Percentiles rank a stretch among this genome's conserved stretches.
These are phyloP conservation scores for Medicago lupulina DNA, from an alignment of 306 rosid genomes.

Conservation along the genomic window DNA sequence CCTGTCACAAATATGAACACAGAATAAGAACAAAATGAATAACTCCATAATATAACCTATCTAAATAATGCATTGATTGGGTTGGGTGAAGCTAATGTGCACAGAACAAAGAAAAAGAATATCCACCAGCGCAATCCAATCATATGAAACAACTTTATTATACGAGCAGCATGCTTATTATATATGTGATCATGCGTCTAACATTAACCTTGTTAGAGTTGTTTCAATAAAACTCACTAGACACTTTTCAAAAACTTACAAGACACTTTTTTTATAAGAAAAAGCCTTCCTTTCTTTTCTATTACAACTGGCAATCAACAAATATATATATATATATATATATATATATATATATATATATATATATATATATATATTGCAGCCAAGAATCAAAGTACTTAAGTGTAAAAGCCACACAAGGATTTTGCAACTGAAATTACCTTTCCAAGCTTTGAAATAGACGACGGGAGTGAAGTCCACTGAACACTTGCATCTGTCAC, in stretches of 20 bases:
- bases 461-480: conserved; percentile 89
- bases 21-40: conserved; percentile 29
- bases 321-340: neutral
- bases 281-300: too few relatives aligned
- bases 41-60: conserved; percentile 14
- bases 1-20: conserved; percentile 56
- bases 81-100: neutral
- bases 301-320: too few relatives aligned
- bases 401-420: conserved; percentile 31
- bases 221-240: neutral
- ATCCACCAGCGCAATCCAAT: neutral
- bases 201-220: neutral
- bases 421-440: conserved; percentile 52
- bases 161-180: conserved; percentile 14
- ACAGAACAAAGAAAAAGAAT: conserved; percentile 10
- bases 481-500: conserved; percentile 76
- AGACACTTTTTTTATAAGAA: neutral
- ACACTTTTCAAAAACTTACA: neutral
- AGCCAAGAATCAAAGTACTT: conserved; percentile 18
- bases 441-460: conserved; percentile 94
- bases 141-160: conserved; percentile 30
- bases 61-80: conserved; percentile 15
- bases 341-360: neutral
- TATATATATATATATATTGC: conserved; percentile 1
- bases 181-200: neutral